These are phyloP conservation scores for Talaromyces borbonicus DNA, from an alignment of 495 filamentous ascomycete genomes.

Conservation along the genomic window DNA sequence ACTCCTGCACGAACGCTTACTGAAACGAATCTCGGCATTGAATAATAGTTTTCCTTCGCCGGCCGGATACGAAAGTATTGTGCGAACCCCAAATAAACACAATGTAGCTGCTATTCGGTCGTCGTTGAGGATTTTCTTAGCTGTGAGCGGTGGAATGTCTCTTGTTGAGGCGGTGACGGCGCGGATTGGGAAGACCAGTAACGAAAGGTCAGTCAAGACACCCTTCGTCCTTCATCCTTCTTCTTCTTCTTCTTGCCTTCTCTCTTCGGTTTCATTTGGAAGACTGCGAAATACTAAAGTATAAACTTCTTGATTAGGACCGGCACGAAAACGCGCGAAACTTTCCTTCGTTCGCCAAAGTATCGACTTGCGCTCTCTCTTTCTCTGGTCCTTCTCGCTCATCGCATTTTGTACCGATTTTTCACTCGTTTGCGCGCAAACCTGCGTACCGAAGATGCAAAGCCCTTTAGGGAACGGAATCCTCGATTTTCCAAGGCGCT, in stretches of 20 bases:
- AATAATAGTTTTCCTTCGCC: constrained; percentile 52
- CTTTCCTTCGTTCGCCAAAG: constrained; percentile 58
- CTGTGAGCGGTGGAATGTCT: constrained; percentile 59
- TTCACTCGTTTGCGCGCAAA: constrained; percentile 69
- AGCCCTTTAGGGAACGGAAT: constrained; percentile 72
- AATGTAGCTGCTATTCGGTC: constrained; percentile 71
- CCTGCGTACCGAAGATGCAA: constrained; percentile 62
- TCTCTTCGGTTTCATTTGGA: no score
- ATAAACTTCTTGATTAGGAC: not conserved
- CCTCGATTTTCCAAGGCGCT: constrained; percentile 62
- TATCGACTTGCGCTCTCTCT: constrained; percentile 72
- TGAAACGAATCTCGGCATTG: constrained; percentile 49
- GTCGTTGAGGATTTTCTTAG: constrained; percentile 65
- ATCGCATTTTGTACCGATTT: constrained; percentile 85
- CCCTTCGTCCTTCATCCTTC: no score
- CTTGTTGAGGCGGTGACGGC: constrained; percentile 48
- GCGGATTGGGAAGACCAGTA: constrained; percentile 36
- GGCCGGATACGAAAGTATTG: constrained; percentile 39
- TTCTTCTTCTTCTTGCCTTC: no score
- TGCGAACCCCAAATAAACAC: constrained; percentile 52
- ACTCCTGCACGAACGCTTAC: constrained; percentile 65
- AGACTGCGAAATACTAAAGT: not conserved
- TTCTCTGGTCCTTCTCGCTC: constrained; percentile 74
- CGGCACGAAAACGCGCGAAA: constrained; percentile 33
- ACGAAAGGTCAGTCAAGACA: no score